Evolutionary conservation across 2,329 filamentous ascomycete species (phyloP).

Genomic region (Sarocladium kiliense): DNA sequence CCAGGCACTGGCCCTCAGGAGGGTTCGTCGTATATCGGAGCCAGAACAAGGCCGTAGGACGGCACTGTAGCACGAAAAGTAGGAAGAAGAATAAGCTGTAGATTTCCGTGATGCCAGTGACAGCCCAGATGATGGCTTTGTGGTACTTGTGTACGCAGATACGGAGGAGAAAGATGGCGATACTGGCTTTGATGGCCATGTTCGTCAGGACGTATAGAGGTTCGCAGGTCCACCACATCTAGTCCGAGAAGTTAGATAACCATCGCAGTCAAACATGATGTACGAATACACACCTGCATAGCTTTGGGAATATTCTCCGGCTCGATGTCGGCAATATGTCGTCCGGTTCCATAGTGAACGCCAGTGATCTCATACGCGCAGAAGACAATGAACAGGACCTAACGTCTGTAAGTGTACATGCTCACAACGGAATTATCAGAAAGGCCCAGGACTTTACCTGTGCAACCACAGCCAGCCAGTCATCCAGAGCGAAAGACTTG

Average conservation of each 20-base stretch:
- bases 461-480: constrained; percentile 26
- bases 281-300: constrained; percentile 21
- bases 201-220: constrained; percentile 30
- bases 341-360: constrained; percentile 22
- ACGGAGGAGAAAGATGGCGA: constrained; percentile 33
- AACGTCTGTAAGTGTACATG: no score
- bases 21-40: constrained; percentile 17
- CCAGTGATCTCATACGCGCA: constrained; percentile 22
- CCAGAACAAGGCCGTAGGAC: constrained; percentile 34
- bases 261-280: neutral
- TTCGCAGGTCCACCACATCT: constrained; percentile 37
- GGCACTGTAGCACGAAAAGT: constrained; percentile 34
- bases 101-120: constrained; percentile 23
- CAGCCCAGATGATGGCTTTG: constrained; percentile 24
- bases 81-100: constrained; percentile 32
- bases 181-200: constrained; percentile 32
- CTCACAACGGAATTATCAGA: neutral
- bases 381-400: constrained; percentile 19
- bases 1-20: constrained; percentile 26
- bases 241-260: neutral
- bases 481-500: constrained; percentile 26
- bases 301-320: constrained; percentile 18
- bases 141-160: constrained; percentile 25
- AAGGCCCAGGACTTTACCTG: constrained; percentile 18
- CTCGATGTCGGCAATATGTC: constrained; percentile 16